A percentile compares a stretch with the other conserved stretches of the same genome.
phyloP scores from a whole-genome alignment of 345 rosid species.

The Cardamine chenopodiifolia region DNA sequence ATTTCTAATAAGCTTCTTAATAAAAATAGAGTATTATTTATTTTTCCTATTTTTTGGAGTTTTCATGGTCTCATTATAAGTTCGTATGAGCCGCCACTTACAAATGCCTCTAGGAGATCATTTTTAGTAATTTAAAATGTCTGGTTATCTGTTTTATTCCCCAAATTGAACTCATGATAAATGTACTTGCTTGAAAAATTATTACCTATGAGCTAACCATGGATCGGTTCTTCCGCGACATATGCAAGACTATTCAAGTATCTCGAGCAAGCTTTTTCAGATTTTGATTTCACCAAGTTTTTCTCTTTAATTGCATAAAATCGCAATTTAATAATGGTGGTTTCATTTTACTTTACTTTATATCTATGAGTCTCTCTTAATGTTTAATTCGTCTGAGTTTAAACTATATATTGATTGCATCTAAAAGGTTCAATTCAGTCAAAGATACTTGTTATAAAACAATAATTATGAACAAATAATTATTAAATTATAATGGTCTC shows the following conservation, averaged over 20 bases:
- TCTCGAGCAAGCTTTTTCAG: too few relatives aligned
- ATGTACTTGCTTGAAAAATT: not conserved
- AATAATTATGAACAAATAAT: too few relatives aligned
- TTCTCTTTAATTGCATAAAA: not conserved
- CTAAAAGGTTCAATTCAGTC: not conserved
- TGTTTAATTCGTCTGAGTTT: too few relatives aligned
- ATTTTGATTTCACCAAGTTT: too few relatives aligned
- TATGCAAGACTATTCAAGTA: too few relatives aligned
- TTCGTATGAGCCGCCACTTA: slow-evolving; percentile 28
- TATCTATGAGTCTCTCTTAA: not conserved
- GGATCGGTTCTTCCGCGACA: not conserved
- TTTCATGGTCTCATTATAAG: slow-evolving; percentile 17
- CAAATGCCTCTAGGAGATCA: not conserved
- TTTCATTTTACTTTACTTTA: not conserved
- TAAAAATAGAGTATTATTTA: not conserved
- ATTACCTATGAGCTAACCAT: not conserved
- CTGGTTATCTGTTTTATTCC: not conserved
- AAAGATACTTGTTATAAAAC: not conserved
- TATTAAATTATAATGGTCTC: not conserved
- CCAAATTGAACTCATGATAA: not conserved
- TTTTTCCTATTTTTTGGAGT: slow-evolving; percentile 4
- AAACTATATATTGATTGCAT: not conserved
- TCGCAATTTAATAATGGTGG: not conserved
- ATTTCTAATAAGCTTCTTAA: not conserved
- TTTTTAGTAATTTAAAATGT: not conserved